Base-by-base conservation (phyloP, 1,139 yeast species). In the Eremothecium sinecaudum region DNA sequence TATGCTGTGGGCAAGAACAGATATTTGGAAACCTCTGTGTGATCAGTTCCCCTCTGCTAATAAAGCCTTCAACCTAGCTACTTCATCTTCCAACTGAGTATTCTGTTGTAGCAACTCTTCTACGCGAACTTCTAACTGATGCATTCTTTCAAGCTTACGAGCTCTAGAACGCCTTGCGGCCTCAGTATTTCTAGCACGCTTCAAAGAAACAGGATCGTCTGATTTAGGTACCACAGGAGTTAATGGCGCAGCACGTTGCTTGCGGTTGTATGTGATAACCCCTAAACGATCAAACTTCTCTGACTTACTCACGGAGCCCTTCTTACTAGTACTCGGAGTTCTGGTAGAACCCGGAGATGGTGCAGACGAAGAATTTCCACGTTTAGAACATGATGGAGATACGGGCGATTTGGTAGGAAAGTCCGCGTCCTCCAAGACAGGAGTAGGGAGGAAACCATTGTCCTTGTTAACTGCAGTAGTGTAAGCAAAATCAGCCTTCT, bases 121-220 rank as follows among this genome's bases (percentile, higher is more conserved):
- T 38, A 87, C 93, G 56, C 73, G 73, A 19, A 62, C 73, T 61
- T 87, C 96, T 58, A 87, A 67, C 56, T 83, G 93, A 39, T 61
- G 55, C 83, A 87, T 80, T 60, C 94, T 73, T 59, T 81, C 84
- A 75, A 81, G 76, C 64, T 86, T 84, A 62, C 94, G 76, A 26
- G 94, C 94, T 50, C 97, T 72, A 28, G 96, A 84, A 56, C 96
- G 73, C 61, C 97, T 76, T 11, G 97, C 97, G 41, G 97, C 96
- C 59, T 86, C 95, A 16, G 97, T 87, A 68, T 87, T 87, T 59
- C 87, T 76, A 26, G 96, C 96, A 53, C 98, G 76, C 59, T 87
- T 83, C 52, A 82, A 56, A 34, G 84, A 73, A 39, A 71, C 72
- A 15, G 79, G 75, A 60, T 86, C 94, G 35, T 58, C 59, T 23